Conservation (phyloP, 495 filamentous ascomycete species). For the Penicillium goetzii region DNA sequence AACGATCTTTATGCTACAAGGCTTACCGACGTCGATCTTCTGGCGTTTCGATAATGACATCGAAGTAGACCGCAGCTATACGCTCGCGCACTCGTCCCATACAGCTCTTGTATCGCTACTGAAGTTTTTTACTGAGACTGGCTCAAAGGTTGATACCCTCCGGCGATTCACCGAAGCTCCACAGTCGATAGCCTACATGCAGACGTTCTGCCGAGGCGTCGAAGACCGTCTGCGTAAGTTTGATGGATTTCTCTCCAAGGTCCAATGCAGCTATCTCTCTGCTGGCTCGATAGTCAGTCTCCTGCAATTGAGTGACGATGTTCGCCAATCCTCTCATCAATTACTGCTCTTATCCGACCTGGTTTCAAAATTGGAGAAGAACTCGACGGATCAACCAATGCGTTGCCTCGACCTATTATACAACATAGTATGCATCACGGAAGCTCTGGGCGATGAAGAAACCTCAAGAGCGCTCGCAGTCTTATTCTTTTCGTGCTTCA, state of each 20-base stretch:
- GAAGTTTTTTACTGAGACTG: constrained; percentile 48
- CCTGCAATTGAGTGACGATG: constrained; percentile 62
- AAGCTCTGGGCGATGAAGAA: constrained; percentile 65
- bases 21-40: constrained; percentile 76
- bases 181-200: constrained; percentile 52
- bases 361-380: constrained; percentile 34
- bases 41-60: constrained; percentile 44
- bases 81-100: constrained; percentile 43
- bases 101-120: constrained; percentile 46
- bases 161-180: constrained; percentile 48
- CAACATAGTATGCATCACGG: constrained; percentile 65
- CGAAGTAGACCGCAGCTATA: constrained; percentile 42
- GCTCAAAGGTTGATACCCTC: constrained; percentile 48
- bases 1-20: constrained; percentile 80
- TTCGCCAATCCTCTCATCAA: constrained; percentile 56
- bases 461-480: constrained; percentile 63
- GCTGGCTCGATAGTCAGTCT: constrained; percentile 51
- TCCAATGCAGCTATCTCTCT: constrained; percentile 49
- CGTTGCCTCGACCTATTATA: constrained; percentile 75
- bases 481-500: constrained; percentile 82
- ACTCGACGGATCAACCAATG: constrained; percentile 48
- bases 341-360: constrained; percentile 57
- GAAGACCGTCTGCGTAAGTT: constrained; percentile 46
- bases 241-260: constrained; percentile 46
- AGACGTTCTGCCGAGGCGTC: constrained; percentile 58